Evolutionary conservation across 805 yeast genomes (phyloP), one percentile per base, ranked within the genome.

Genomic region (Groenewaldozyma tartarivorans): DNA sequence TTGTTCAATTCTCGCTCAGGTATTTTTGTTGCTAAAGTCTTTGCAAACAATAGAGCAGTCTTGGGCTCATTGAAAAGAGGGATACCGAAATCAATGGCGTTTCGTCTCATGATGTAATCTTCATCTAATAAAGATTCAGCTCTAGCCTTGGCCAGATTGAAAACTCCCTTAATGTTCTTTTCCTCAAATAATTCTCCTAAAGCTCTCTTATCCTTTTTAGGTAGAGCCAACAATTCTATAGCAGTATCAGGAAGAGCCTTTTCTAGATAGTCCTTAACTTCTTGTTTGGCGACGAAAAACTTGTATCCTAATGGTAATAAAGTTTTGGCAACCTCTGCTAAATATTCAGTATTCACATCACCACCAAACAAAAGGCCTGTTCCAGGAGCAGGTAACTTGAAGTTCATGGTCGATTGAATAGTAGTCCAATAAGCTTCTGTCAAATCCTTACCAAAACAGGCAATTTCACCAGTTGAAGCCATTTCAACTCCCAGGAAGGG

Each of bases 401-500:
- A 92, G 74, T 90, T 90, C 96, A 88, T 92, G 32, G 95, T 87
- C 38, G 95, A 75, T 72, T 92, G 96, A 55, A 90, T 77, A 13
- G 97, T 81, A 35, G 96, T 81, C 97, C 97, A 92, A 74, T 92
- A 92, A 27, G 97, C 95, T 66, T 92, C 97, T 42, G 73, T 55
- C 48, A 81, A 62, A 63, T 85, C 81, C 47, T 70, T 70, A 54
- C 99, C 99, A 60, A 92, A 92, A 61, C 96, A 84, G 22, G 98
- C 98, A 60, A 92, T 83, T 68, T 92, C 99, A 64, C 99, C 99
- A 39, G 99, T 92, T 9, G 97, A 88, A 4, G 97, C 81, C 99
- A 92, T 92, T 69, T 92, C 99, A 51, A 92, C 98, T 49, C 98
- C 98, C 59, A 92, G 72, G 74, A 84, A 88, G 49, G 99, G 99